Base-by-base conservation (phyloP, 1,139 yeast species). In the Sugiyamaella neomexicana region DNA sequence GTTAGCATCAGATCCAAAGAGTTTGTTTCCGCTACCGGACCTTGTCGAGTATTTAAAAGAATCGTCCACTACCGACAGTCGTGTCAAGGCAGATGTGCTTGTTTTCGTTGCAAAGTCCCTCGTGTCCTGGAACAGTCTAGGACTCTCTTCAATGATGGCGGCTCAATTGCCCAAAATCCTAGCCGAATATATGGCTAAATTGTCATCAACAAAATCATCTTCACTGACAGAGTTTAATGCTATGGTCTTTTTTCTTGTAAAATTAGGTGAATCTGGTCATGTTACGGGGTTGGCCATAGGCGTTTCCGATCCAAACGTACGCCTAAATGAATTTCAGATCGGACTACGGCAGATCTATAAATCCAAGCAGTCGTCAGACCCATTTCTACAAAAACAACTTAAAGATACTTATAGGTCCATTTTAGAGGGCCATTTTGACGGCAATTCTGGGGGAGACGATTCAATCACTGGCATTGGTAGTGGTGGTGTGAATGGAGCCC, bases 1-100 rank as follows among this genome's bases (percentile, higher is more conserved):
- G 15, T 61, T 71, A 46, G 60, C 67, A n/a, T 54, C 58, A n/a
- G 73, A 69, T 41, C 59, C 61, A 15, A 63, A 61, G 31, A 59
- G 69, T 7, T 45, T 63, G 9, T 55, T 69, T 20, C 62, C 66
- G 39, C 53, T 63, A 23, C 60, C 57, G 27, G 48, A 54, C 45
- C 59, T 61, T 34, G 48, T 65, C 50, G 59, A 51, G 32, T 63
- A 58, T 46, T 50, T 57, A 50, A 50, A 53, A 10, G 44, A 31
- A 15, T 41, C 43, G n/a, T n/a, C 36, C 6, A 15, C 23, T 25
- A 13, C 17, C 20, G 5, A 27, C 20, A 38, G 32, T 25, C 12
- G 38, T 5, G 44, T 25, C 17, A 44, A 39, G 27, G 31, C 31
- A 7, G 45, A 43, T 37, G 44, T 48, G 27, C n/a, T 49, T 6